phyloP scores from a whole-genome alignment of 2,329 filamentous ascomycete species.

The Penicillium sp. region DNA sequence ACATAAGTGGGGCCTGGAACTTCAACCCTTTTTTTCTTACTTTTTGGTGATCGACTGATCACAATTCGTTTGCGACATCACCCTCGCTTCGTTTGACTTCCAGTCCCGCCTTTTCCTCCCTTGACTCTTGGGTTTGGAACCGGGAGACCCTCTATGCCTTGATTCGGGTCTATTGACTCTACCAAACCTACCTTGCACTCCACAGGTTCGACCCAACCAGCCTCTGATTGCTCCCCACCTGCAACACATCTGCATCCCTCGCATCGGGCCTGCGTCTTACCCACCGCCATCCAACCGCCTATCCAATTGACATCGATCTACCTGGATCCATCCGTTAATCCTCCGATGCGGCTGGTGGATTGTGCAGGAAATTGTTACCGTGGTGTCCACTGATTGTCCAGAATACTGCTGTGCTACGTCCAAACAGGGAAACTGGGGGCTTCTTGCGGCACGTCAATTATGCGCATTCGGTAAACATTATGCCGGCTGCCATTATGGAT shows the following conservation, averaged over 20 bases:
- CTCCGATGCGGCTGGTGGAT: conserved; percentile 22
- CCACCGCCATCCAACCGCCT: conserved; percentile 5
- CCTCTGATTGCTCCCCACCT: conserved; percentile 16
- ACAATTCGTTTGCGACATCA: conserved; percentile 14
- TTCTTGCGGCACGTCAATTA: conserved; percentile 27
- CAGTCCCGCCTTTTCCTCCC: neutral
- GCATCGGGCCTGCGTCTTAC: conserved; percentile 15
- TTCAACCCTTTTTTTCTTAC: neutral
- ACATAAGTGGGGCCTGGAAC: conserved; percentile 4
- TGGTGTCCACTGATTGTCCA: conserved; percentile 19
- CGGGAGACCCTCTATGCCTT: neutral
- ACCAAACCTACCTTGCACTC: conserved; percentile 13
- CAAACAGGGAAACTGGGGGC: conserved; percentile 19
- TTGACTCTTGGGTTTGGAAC: neutral
- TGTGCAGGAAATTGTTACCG: conserved; percentile 8
- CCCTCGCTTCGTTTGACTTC: conserved; percentile 12
- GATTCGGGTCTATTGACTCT: conserved; percentile 3
- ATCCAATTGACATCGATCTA: conserved; percentile 13
- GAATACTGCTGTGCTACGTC: conserved; percentile 19
- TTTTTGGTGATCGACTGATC: conserved; percentile 6
- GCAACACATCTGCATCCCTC: conserved; percentile 22
- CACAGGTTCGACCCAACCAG: conserved; percentile 13
- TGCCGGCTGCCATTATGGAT: conserved; percentile 28
- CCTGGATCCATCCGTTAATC: conserved; percentile 14
- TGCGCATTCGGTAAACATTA: conserved; percentile 22